Conservation (phyloP, 2,329 filamentous ascomycete species). For the Fusarium secorum region DNA sequence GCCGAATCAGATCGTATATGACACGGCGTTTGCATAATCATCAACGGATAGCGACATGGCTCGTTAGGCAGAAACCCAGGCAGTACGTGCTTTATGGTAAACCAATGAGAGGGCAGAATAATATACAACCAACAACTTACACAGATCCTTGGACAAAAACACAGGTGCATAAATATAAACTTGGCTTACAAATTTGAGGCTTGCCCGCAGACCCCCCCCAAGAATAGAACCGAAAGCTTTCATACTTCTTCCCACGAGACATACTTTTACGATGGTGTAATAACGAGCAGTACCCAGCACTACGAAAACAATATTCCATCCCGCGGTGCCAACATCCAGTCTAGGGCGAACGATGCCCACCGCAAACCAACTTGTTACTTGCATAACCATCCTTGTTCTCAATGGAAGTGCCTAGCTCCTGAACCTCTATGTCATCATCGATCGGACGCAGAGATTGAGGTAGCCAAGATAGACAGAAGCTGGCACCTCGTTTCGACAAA, state of each 20-base stretch:
- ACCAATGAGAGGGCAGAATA: slow-evolving; percentile 1
- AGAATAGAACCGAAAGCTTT: neutral
- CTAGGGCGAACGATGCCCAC: neutral
- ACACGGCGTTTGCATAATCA: neutral
- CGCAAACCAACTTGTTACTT: neutral
- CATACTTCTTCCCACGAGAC: neutral
- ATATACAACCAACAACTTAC: neutral
- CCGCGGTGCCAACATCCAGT: too few species aligned
- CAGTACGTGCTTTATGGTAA: neutral
- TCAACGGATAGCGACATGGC: neutral
- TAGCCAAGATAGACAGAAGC: neutral
- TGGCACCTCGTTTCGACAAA: slow-evolving; percentile 8
- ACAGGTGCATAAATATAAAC: neutral
- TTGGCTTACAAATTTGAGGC: too few species aligned
- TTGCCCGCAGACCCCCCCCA: neutral
- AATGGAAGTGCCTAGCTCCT: too few species aligned
- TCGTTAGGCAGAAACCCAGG: slow-evolving; percentile 13
- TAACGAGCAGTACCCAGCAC: neutral
- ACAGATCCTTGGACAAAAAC: neutral
- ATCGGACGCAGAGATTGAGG: neutral
- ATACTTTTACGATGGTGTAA: neutral
- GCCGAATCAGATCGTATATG: neutral
- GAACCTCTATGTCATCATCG: neutral
- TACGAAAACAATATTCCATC: neutral
- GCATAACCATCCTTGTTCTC: neutral